phyloP scores from a whole-genome alignment of 2,329 filamentous ascomycete species.

The Paraphoma sp. region DNA sequence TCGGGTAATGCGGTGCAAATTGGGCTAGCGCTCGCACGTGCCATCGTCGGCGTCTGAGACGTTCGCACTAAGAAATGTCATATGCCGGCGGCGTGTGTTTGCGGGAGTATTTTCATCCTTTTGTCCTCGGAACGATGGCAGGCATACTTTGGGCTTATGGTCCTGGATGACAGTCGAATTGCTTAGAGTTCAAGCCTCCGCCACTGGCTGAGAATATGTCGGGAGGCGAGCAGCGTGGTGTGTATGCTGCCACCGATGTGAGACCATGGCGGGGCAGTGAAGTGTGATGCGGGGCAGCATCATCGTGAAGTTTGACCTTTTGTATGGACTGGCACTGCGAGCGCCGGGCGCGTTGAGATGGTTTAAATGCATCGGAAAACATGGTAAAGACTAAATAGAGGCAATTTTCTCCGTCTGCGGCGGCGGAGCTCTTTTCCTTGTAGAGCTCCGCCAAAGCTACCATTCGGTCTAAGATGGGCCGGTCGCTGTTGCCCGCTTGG shows the following conservation, averaged over 20 bases:
- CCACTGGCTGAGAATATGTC: background rate
- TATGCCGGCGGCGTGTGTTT: slow-evolving; percentile 4
- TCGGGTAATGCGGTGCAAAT: background rate
- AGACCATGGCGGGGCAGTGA: background rate
- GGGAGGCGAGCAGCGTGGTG: background rate
- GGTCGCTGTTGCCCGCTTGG: slow-evolving; percentile 17
- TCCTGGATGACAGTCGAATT: background rate
- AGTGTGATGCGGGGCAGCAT: slow-evolving; percentile 25
- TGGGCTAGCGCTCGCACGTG: slow-evolving; percentile 11
- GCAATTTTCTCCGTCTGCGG: slow-evolving; percentile 17
- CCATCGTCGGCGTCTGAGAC: slow-evolving; percentile 16
- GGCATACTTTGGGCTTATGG: too few relatives aligned
- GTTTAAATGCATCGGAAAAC: background rate
- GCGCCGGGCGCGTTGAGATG: background rate
- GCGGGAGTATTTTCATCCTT: background rate
- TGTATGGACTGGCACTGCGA: background rate
- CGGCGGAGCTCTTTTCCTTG: background rate
- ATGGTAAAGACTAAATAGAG: background rate
- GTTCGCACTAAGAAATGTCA: slow-evolving; percentile 1
- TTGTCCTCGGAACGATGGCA: background rate
- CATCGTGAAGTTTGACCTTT: slow-evolving; percentile 11
- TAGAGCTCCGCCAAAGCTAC: background rate
- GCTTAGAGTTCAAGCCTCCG: background rate
- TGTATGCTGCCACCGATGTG: background rate
- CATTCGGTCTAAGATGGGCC: slow-evolving; percentile 31